Conservation (phyloP, 2,329 filamentous ascomycete species). For the Xylariaceae sp. region DNA sequence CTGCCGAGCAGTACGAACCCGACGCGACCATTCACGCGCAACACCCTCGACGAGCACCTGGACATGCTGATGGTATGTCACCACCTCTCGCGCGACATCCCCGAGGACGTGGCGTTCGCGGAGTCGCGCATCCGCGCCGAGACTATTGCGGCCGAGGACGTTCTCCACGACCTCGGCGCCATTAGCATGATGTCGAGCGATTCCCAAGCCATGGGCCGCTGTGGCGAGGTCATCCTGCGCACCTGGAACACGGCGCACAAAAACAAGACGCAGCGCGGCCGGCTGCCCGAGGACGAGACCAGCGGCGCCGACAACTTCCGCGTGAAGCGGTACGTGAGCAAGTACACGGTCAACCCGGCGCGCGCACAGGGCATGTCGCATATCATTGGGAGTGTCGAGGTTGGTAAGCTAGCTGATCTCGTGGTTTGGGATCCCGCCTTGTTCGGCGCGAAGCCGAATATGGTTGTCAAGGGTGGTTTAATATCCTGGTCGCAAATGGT, state of each 20-base stretch:
- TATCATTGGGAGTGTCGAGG: slow-evolving; percentile 77
- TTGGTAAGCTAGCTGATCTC: slow-evolving; percentile 84
- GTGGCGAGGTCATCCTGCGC: slow-evolving; percentile 84
- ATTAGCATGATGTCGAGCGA: slow-evolving; percentile 98
- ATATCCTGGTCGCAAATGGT: slow-evolving; percentile 82
- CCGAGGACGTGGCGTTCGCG: slow-evolving; percentile 92
- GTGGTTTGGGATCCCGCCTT: slow-evolving; percentile 79
- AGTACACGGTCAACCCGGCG: slow-evolving; percentile 94
- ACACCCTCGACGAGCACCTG: slow-evolving; percentile 92
- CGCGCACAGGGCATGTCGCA: slow-evolving; percentile 87
- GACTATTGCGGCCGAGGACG: slow-evolving; percentile 94
- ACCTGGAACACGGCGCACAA: slow-evolving; percentile 98
- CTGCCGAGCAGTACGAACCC: slow-evolving; percentile 89
- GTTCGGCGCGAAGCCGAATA: slow-evolving; percentile 80
- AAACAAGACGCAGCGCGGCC: slow-evolving; percentile 82
- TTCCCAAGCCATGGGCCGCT: slow-evolving; percentile 94
- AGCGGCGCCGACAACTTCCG: slow-evolving; percentile 83
- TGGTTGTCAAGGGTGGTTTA: slow-evolving; percentile 83
- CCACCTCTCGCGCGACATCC: slow-evolving; percentile 85
- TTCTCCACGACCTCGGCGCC: slow-evolving; percentile 87
- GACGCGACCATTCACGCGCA: slow-evolving; percentile 81
- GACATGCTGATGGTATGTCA: slow-evolving; percentile 99
- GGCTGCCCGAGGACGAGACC: slow-evolving; percentile 69
- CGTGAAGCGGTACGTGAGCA: slow-evolving; percentile 87
- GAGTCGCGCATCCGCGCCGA: slow-evolving; percentile 91